Conservation (phyloP, 495 filamentous ascomycete species). For the Annulohypoxylon nitens region DNA sequence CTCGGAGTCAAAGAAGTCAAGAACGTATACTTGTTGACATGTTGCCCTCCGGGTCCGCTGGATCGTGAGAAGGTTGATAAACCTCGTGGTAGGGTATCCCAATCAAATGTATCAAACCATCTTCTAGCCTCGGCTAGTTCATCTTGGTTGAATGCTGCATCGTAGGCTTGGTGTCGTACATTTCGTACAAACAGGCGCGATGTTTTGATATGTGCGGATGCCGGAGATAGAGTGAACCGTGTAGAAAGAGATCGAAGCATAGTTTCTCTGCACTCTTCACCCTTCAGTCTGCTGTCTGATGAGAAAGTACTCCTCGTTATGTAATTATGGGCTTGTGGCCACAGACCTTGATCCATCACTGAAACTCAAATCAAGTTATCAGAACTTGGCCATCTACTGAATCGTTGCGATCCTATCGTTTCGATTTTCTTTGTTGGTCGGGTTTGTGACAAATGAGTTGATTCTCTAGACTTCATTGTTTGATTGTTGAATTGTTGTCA, state of each 20-base stretch:
- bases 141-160: conserved; percentile 62
- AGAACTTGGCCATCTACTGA: no score
- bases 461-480: background rate
- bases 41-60: conserved; percentile 94
- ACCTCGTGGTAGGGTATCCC: conserved; percentile 74
- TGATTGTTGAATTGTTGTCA: background rate
- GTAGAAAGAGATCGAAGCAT: conserved; percentile 19
- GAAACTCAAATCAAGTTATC: no score
- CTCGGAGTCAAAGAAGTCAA: background rate
- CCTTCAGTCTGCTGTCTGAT: no score
- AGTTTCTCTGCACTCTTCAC: background rate
- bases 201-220: conserved; percentile 6
- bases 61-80: conserved; percentile 83
- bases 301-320: no score
- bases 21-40: conserved; percentile 87
- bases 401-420: no score
- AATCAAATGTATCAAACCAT: conserved; percentile 78
- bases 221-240: background rate
- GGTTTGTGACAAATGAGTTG: no score
- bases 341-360: no score
- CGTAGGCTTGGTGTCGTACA: conserved; percentile 54
- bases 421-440: no score
- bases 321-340: no score
- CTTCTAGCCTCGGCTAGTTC: conserved; percentile 77
- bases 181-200: conserved; percentile 25